phyloP scores from a whole-genome alignment of 2,329 filamentous ascomycete genomes.

The Fusarium armeniacum region DNA sequence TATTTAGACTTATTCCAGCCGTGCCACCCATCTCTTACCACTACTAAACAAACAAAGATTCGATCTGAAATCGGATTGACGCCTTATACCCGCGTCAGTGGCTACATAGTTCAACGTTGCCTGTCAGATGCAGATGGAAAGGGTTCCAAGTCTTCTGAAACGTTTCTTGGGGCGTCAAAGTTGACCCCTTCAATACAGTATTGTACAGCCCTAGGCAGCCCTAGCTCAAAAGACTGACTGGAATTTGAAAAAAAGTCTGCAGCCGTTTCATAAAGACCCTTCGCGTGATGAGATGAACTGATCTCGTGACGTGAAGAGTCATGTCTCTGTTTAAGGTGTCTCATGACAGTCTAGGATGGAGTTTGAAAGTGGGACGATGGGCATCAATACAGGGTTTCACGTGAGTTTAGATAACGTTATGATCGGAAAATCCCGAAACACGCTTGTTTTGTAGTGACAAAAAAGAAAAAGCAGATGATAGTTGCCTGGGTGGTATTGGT shows the following conservation, averaged over 20 bases:
- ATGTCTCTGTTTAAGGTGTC: constrained; percentile 28
- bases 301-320: constrained; percentile 38
- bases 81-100: constrained; percentile 15
- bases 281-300: constrained; percentile 26
- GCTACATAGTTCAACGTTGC: constrained; percentile 14
- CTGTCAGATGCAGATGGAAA: background rate
- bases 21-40: background rate
- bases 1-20: background rate
- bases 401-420: constrained; percentile 18
- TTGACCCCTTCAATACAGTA: constrained; percentile 12
- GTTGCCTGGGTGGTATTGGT: background rate
- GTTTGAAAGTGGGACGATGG: constrained; percentile 21
- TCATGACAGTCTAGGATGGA: constrained; percentile 21
- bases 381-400: constrained; percentile 9
- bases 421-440: constrained; percentile 42
- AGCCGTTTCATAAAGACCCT: constrained; percentile 29
- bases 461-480: constrained; percentile 40
- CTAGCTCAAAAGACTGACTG: constrained; percentile 2
- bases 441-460: constrained; percentile 2
- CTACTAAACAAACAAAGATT: background rate
- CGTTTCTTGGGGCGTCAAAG: constrained; percentile 15
- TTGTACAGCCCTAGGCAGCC: constrained; percentile 4
- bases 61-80: constrained; percentile 18
- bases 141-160: background rate
- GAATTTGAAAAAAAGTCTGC: constrained; percentile 15